Evolutionary conservation across 192 early-diverging fungal species (phyloP).

Genomic region (Backusella tuberculispora): DNA sequence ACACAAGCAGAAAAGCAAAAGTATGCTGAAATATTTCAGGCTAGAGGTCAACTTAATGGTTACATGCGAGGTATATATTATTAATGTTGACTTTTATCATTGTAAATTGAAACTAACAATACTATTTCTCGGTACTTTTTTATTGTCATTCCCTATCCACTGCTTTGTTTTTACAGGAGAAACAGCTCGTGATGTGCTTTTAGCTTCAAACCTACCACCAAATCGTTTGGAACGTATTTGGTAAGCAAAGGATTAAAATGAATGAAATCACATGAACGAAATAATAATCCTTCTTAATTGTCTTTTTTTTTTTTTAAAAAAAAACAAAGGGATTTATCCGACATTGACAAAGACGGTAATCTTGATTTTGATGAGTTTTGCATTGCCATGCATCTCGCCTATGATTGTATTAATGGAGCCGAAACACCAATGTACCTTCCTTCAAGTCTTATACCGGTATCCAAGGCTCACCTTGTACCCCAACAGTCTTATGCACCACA

Average conservation of each 20-base stretch:
- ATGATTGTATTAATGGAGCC: slow-evolving; percentile 61
- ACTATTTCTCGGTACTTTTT: slow-evolving; percentile 13
- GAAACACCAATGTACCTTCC: slow-evolving; percentile 66
- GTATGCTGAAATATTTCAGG: slow-evolving; percentile 60
- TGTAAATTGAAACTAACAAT: background rate
- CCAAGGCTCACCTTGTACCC: slow-evolving; percentile 59
- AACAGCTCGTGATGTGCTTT: slow-evolving; percentile 41
- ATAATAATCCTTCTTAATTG: background rate
- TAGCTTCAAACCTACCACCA: slow-evolving; percentile 45
- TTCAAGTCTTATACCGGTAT: slow-evolving; percentile 64
- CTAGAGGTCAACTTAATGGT: slow-evolving; percentile 53
- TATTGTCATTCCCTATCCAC: background rate
- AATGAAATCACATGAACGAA: background rate
- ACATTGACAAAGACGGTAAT: slow-evolving; percentile 82
- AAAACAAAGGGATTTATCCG: slow-evolving; percentile 66
- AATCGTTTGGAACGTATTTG: slow-evolving; percentile 50
- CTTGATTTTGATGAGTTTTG: slow-evolving; percentile 87
- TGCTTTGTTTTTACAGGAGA: slow-evolving; percentile 30
- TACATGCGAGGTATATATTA: slow-evolving; percentile 50
- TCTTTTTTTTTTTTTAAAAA: background rate
- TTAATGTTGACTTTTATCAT: background rate
- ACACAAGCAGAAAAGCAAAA: slow-evolving; percentile 52
- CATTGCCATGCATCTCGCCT: slow-evolving; percentile 78
- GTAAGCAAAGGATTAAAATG: slow-evolving; percentile 20
- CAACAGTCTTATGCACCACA: slow-evolving; percentile 27